These are phyloP conservation scores for Triangularia setosa DNA, from an alignment of 2,329 filamentous ascomycete species.

Conservation along the genomic window DNA sequence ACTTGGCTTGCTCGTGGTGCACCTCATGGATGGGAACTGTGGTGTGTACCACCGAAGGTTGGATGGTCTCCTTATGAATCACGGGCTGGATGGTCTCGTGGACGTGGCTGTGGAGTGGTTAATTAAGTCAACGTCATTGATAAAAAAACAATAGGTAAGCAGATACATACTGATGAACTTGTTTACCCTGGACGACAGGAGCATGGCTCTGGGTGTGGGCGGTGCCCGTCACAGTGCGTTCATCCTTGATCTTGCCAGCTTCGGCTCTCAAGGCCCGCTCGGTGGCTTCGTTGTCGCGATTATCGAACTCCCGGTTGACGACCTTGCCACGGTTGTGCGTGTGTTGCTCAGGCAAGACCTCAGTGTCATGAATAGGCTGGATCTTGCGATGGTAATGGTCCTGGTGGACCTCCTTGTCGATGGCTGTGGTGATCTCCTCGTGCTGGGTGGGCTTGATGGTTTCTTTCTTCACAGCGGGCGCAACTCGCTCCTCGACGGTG, in stretches of 20 bases:
- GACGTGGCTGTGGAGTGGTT: conserved; percentile 40
- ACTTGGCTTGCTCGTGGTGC: conserved; percentile 62
- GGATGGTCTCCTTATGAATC: conserved; percentile 64
- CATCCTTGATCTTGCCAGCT: conserved; percentile 49
- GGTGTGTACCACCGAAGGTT: conserved; percentile 66
- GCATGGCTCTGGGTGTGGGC: conserved; percentile 45
- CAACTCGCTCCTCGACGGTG: conserved; percentile 63
- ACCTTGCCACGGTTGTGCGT: conserved; percentile 54
- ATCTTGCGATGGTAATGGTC: conserved; percentile 69
- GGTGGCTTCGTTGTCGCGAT: conserved; percentile 51
- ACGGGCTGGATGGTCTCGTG: conserved; percentile 69
- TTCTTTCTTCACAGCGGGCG: conserved; percentile 58
- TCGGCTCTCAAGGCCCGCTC: conserved; percentile 49
- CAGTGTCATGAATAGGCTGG: conserved; percentile 51
- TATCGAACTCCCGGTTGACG: conserved; percentile 58
- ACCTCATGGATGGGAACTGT: conserved; percentile 69
- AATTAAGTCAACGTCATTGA: too few relatives aligned
- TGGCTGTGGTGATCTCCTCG: conserved; percentile 57
- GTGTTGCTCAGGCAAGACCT: conserved; percentile 56
- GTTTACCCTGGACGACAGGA: conserved; percentile 54
- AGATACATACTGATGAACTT: conserved; percentile 51
- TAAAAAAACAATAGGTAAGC: too few relatives aligned
- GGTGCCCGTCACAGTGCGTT: conserved; percentile 43
- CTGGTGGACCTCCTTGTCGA: conserved; percentile 68
- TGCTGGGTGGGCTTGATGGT: conserved; percentile 56